Evolutionary conservation across 139 green algal genomes (phyloP), one percentile per base, ranked within the genome.

Genomic region (Chlorella sp.): DNA sequence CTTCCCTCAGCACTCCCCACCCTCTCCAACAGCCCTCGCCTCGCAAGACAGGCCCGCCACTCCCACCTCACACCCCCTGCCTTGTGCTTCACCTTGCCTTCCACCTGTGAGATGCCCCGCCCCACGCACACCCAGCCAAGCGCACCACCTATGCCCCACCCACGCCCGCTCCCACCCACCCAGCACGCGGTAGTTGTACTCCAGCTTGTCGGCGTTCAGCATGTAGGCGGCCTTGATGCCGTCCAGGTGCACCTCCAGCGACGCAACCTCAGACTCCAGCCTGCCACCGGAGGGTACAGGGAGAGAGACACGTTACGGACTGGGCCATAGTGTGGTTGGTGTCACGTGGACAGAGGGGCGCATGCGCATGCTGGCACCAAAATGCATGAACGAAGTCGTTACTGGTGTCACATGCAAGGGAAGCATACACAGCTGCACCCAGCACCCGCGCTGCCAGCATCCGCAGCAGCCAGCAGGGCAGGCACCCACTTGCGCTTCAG

Each of bases 141-240:
- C n/a, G n/a, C n/a, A n/a, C 48, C 48, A 16, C 5, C 9, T 57
- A 57, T 57, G 7, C 48, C 48, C 48, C 48, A 57, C 48, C 48
- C 48, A 5, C 48, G 5, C 48, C 48, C 21, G 26, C 66, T 5
- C 16, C 3, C 48, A 57, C 82, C 12, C 85, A 92, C 89, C 71
- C 77, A 92, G 89, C 85, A 92, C 89, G 11, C 89, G 83, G 78
- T 82, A 66, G 79, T 92, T 92, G 85, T 92, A 92, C n/a, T 73
- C 71, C 64, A 92, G 73, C 89, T 89, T 92, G 78, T 92, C 85
- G 19, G 83, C 71, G n/a, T 88, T 89, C 22, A 88, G 78, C n/a
- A 60, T n/a, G 34, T 87, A 77, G 2, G 61, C 32, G 0, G 78
- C 64, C 53, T 64, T 68, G n/a, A 86, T 37, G 64, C 61, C 42